Percentiles rank a stretch among this genome's conserved stretches.
These are phyloP conservation scores for Solanum paucissectum DNA, from an alignment of 257 asterid genomes.

Conservation along the genomic window DNA sequence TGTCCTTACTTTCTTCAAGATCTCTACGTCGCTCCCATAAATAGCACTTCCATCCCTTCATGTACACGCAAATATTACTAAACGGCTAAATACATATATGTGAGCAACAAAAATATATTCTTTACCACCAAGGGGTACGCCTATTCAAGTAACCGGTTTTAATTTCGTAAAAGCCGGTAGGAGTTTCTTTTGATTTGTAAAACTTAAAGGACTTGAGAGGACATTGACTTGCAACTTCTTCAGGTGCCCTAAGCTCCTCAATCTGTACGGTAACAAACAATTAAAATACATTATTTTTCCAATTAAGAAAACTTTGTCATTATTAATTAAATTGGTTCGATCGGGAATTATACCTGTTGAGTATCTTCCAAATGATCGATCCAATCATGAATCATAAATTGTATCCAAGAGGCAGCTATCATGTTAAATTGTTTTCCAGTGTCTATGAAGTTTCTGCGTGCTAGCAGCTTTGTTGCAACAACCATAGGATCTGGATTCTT, in stretches of 20 bases:
- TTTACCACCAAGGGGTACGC: slow-evolving; percentile 65
- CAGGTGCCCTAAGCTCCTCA: slow-evolving; percentile 45
- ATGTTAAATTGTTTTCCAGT: slow-evolving; percentile 60
- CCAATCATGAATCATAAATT: slow-evolving; percentile 75
- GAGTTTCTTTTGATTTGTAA: slow-evolving; percentile 35
- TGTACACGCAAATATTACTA: neutral
- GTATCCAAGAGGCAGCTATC: slow-evolving; percentile 69
- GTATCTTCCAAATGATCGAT: slow-evolving; percentile 45
- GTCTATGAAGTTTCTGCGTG: neutral
- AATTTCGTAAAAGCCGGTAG: slow-evolving; percentile 26
- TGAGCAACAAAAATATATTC: neutral
- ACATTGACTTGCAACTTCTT: slow-evolving; percentile 40
- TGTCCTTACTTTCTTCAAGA: slow-evolving; percentile 27
- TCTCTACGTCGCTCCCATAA: slow-evolving; percentile 35
- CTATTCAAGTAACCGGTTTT: slow-evolving; percentile 34
- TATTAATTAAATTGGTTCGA: neutral
- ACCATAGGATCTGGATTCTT: slow-evolving; percentile 15
- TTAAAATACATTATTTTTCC: neutral
- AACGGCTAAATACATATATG: neutral
- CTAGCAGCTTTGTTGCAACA: neutral
- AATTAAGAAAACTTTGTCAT: neutral
- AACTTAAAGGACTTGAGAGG: slow-evolving; percentile 49
- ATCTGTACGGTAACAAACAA: slow-evolving; percentile 1
- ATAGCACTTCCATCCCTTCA: slow-evolving; percentile 63
- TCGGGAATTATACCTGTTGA: slow-evolving; percentile 17